Evolutionary conservation across 2,329 filamentous ascomycete genomes (phyloP), one percentile per base, ranked within the genome.

Genomic region (Verticillium longisporum): DNA sequence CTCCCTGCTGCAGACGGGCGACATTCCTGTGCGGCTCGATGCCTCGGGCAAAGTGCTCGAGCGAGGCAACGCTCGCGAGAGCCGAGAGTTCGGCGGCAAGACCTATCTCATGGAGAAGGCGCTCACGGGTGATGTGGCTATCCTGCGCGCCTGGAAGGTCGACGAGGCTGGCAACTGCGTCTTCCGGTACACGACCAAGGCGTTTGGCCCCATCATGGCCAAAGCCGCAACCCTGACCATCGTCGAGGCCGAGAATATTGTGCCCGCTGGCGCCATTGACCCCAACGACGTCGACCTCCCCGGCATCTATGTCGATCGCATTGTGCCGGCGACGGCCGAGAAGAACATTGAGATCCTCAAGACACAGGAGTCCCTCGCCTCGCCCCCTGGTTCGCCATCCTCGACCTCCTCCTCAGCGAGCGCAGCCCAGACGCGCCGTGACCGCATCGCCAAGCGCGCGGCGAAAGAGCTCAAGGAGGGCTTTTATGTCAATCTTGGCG

Each of bases 171-270:
- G 90, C 13, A 94, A 94, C 74, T 92, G 89, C 70, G 83, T 91
- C 45, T 95, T 96, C 78, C 81, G 89, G 72, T 88, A 90, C 73
- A 89, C 89, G 0, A 91, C 89, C 36, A 90, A 90, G 71, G 86
- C 88, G 0, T 92, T 91, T 65, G 88, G 86, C 1, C 83, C 85
- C 6, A 82, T 91, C 64, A 91, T 92, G 89, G 91, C 89, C 62
- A 93, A 94, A 75, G 91, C 91, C 0, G 91, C 90, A 0, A 84
- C 83, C 56, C 70, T 90, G 45, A 88, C 90, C 32, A 93, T 96
- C 45, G 90, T 95, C 41, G 91, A 96, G 72, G 91, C 91, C 1
- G 91, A 96, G 69, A 83, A 94, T 64, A 92, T 96, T 62, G 91
- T 96, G 59, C 85, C 88, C 2, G 74, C 86, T 1, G 91, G 91